Conservation (phyloP, 441 rosid genomes). For the Hypseocharis bilobata region DNA sequence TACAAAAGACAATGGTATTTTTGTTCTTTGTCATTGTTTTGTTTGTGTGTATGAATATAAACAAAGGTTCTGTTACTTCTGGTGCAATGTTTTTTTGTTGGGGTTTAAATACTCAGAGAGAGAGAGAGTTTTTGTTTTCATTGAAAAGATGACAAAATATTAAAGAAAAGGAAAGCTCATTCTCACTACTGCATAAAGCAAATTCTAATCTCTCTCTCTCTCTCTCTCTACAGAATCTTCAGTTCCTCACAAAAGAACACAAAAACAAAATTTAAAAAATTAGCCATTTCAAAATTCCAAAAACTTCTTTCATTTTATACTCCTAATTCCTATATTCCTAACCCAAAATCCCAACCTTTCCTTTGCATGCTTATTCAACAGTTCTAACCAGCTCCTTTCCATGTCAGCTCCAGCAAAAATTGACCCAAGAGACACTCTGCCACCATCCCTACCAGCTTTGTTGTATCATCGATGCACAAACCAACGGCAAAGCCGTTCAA, state of each 20-base stretch:
- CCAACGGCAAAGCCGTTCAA: too few relatives aligned
- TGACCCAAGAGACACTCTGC: too few relatives aligned
- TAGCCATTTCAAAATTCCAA: conserved; percentile 21
- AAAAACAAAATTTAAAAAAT: conserved; percentile 26
- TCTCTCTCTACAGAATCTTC: conserved; percentile 42
- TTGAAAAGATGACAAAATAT: conserved; percentile 27
- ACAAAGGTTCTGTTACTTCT: too few relatives aligned
- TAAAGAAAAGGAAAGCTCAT: conserved; percentile 32
- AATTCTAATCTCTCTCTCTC: conserved; percentile 11
- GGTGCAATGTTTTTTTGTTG: too few relatives aligned
- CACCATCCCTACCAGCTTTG: too few relatives aligned
- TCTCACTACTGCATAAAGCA: conserved; percentile 35
- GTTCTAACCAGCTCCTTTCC: conserved; percentile 25
- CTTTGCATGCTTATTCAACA: conserved; percentile 36
- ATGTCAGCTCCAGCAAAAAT: conserved; percentile 19
- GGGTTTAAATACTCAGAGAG: too few relatives aligned
- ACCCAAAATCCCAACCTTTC: conserved; percentile 11
- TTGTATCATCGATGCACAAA: too few relatives aligned
- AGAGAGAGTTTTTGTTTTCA: too few relatives aligned
- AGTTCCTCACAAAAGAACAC: conserved; percentile 32
- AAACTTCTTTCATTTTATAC: background rate
- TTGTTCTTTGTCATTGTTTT: too few relatives aligned
- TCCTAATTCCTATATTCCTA: conserved; percentile 20
- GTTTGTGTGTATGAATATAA: too few relatives aligned
- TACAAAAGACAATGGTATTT: too few relatives aligned